These are phyloP conservation scores for Coemansia reversa DNA, from an alignment of 192 early-diverging fungal species.

Conservation along the genomic window DNA sequence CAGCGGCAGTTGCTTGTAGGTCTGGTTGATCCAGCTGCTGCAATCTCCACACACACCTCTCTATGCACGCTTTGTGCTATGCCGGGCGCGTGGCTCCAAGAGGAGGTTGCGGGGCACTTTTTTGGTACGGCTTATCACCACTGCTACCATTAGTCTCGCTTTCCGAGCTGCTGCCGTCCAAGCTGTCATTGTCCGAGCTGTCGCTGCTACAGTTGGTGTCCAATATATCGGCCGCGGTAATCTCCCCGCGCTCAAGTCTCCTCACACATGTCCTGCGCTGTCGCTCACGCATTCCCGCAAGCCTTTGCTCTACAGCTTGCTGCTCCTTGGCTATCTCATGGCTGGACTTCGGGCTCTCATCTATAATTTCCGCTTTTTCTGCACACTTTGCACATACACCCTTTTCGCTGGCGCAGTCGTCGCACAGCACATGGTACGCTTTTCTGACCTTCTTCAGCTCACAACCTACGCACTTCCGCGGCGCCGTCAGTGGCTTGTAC, in stretches of 20 bases:
- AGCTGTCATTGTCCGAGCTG: conserved; percentile 58
- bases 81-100: background rate
- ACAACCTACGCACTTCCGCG: conserved; percentile 79
- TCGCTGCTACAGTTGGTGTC: conserved; percentile 43
- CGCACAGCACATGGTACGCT: conserved; percentile 94
- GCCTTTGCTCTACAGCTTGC: conserved; percentile 69
- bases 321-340: conserved; percentile 67
- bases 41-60: background rate
- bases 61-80: background rate
- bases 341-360: conserved; percentile 60
- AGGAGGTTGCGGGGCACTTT: background rate
- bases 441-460: conserved; percentile 81
- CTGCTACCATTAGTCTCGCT: conserved; percentile 8
- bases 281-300: conserved; percentile 76
- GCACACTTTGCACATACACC: conserved; percentile 93
- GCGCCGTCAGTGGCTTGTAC: conserved; percentile 92
- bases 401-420: conserved; percentile 75
- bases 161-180: conserved; percentile 49
- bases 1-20: background rate
- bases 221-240: conserved; percentile 43
- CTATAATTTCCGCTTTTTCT: conserved; percentile 65
- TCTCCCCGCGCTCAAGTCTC: conserved; percentile 79
- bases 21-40: background rate
- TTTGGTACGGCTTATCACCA: background rate
- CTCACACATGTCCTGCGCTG: conserved; percentile 78